Percentiles rank a stretch among this genome's conserved stretches.
Evolutionary conservation across 2,329 filamentous ascomycete species (phyloP).

Genomic region (Calcarisporium arbuscula): DNA sequence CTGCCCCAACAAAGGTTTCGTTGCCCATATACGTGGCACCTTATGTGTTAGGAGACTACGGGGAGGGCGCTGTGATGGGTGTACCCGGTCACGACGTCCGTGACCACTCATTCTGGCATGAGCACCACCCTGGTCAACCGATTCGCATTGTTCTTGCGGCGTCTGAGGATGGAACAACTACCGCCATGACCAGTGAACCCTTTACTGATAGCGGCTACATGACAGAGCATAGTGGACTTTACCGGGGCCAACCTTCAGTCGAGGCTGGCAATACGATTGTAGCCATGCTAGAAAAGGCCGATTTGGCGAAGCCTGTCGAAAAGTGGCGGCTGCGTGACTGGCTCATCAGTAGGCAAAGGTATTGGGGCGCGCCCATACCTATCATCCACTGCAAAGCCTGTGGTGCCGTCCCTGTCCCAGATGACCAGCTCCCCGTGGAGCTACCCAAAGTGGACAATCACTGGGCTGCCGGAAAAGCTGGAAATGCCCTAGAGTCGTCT

Average conservation of each 20-base stretch:
- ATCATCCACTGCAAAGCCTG: conserved; percentile 76
- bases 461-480: conserved; percentile 61
- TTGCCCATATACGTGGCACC: conserved; percentile 76
- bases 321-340: conserved; percentile 83
- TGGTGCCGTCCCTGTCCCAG: conserved; percentile 72
- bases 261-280: conserved; percentile 58
- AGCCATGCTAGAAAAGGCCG: conserved; percentile 44
- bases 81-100: conserved; percentile 79
- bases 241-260: conserved; percentile 55
- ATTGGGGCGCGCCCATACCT: conserved; percentile 87
- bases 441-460: conserved; percentile 64
- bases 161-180: conserved; percentile 41
- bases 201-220: conserved; percentile 63
- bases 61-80: conserved; percentile 85
- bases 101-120: conserved; percentile 74
- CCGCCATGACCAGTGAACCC: conserved; percentile 41
- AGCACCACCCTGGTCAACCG: conserved; percentile 55
- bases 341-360: conserved; percentile 86
- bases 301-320: conserved; percentile 56
- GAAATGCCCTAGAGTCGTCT: conserved; percentile 70
- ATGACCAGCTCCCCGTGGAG: conserved; percentile 67
- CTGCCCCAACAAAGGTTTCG: conserved; percentile 45
- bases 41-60: conserved; percentile 80
- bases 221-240: conserved; percentile 58
- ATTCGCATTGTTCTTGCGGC: conserved; percentile 57